phyloP scores from a whole-genome alignment of 257 asterid species.

The Solanum pimpinellifolium region DNA sequence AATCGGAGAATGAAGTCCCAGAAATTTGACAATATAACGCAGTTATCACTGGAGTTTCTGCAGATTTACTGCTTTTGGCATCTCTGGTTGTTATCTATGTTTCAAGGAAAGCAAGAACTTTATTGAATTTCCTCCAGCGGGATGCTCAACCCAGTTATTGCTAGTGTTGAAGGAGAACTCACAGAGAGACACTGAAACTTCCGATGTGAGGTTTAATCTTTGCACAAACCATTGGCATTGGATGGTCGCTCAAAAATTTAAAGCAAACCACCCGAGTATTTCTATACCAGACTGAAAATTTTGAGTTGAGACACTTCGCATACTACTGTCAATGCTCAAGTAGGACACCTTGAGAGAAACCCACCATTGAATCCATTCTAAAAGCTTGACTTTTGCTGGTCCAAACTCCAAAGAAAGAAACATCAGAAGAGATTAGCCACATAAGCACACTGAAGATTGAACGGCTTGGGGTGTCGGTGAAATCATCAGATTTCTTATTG shows the following conservation, averaged over 20 bases:
- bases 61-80: constrained; percentile 8
- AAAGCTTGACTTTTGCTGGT: constrained; percentile 5
- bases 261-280: neutral
- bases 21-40: constrained; percentile 3
- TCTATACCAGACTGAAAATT: too few species aligned
- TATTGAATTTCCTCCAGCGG: constrained; percentile 2
- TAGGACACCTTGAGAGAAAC: neutral
- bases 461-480: constrained; percentile 44
- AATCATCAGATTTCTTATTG: constrained; percentile 1
- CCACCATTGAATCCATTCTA: constrained; percentile 4
- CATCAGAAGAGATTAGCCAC: constrained; percentile 1
- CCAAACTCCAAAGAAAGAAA: constrained; percentile 5
- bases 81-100: constrained; percentile 19
- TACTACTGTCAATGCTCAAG: neutral
- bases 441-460: constrained; percentile 28
- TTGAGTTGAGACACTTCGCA: too few species aligned
- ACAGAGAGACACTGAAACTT: constrained; percentile 1
- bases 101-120: constrained; percentile 10
- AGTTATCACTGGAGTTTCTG: constrained; percentile 8
- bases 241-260: neutral
- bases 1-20: neutral
- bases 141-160: neutral
- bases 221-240: neutral
- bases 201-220: neutral
- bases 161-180: neutral